These are phyloP conservation scores for Debaryomycetaceae sp. DNA, from an alignment of 1,139 yeast species.

Conservation along the genomic window DNA sequence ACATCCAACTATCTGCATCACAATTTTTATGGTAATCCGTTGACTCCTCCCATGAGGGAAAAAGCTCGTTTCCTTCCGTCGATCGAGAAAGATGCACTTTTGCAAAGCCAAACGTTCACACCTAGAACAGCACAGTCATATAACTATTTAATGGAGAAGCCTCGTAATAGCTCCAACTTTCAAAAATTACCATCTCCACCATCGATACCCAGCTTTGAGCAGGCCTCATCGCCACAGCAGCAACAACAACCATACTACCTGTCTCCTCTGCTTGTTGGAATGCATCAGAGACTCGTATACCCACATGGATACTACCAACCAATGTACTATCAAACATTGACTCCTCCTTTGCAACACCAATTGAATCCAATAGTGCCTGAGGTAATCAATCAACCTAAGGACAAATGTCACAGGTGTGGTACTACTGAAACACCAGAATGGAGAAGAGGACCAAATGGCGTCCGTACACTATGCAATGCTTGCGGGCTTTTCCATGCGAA, in stretches of 20 bases:
- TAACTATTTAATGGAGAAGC: neutral
- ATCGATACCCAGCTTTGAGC: neutral
- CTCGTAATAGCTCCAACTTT: neutral
- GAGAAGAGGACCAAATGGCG: constrained; percentile 88
- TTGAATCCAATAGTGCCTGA: constrained; percentile 20
- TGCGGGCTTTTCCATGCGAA: constrained; percentile 85
- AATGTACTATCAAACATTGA: constrained; percentile 8
- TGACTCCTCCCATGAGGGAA: constrained; percentile 1
- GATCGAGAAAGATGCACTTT: neutral
- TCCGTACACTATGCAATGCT: constrained; percentile 81
- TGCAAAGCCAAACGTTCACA: neutral
- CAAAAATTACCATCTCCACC: constrained; percentile 14
- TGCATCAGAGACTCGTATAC: constrained; percentile 2
- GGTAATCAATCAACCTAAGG: constrained; percentile 34
- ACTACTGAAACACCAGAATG: constrained; percentile 89
- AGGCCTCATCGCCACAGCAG: neutral
- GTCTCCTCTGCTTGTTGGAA: constrained; percentile 5
- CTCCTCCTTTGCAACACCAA: neutral
- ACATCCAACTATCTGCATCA: constrained; percentile 17
- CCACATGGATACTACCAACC: constrained; percentile 13
- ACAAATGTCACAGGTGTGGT: constrained; percentile 53
- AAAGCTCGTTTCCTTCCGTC: neutral
- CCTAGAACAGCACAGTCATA: neutral
- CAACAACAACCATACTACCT: constrained; percentile 6
- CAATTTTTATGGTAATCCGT: neutral